Conservation (phyloP, 129 eudicot genomes). For the Flaveria sonorensis region DNA sequence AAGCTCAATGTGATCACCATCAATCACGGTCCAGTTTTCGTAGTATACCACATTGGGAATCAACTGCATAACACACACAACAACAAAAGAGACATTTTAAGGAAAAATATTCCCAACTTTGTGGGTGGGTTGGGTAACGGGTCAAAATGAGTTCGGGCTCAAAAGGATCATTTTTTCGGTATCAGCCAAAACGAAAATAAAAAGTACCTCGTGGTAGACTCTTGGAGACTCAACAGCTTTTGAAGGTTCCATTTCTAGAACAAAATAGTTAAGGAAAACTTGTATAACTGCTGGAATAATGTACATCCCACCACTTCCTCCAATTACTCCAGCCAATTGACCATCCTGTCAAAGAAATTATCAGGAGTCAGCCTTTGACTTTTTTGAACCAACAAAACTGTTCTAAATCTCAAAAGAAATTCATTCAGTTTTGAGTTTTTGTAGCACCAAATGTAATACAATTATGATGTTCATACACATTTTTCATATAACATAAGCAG, state of each 20-base stretch:
- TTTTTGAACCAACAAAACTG: not conserved
- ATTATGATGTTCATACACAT: not conserved
- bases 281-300: constrained; percentile 84
- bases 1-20: constrained; percentile 81
- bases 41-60: constrained; percentile 66
- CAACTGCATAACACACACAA: constrained; percentile 42
- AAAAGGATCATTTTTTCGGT: no score
- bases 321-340: constrained; percentile 87
- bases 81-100: not conserved
- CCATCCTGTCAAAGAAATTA: constrained; percentile 49
- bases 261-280: constrained; percentile 87
- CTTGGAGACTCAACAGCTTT: constrained; percentile 80
- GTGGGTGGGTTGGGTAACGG: not conserved
- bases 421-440: constrained; percentile 1
- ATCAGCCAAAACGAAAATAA: no score
- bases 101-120: not conserved
- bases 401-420: not conserved
- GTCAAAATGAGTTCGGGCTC: no score
- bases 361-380: constrained; percentile 13
- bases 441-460: not conserved
- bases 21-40: constrained; percentile 74
- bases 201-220: constrained; percentile 82
- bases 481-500: not conserved
- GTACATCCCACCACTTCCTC: constrained; percentile 94
- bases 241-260: constrained; percentile 82